A percentile compares a stretch with the other conserved stretches of the same genome.
phyloP scores from a whole-genome alignment of 257 asterid genomes.

The Capsicum baccatum region DNA sequence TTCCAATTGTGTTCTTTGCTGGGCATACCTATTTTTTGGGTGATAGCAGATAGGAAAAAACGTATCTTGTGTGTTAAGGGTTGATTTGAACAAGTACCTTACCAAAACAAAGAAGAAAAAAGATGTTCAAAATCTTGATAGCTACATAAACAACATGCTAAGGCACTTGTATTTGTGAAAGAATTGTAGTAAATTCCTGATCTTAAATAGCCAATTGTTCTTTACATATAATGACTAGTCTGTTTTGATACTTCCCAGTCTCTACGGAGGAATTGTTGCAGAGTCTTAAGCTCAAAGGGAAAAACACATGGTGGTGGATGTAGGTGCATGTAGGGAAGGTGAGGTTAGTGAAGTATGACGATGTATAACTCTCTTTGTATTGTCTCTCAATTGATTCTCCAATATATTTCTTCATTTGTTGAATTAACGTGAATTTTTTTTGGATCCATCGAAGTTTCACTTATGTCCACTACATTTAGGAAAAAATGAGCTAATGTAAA shows the following conservation, averaged over 20 bases:
- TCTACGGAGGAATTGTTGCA: slow-evolving; percentile 87
- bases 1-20: background rate
- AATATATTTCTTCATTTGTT: slow-evolving; percentile 49
- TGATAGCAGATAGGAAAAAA: background rate
- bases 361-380: background rate
- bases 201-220: background rate
- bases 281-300: slow-evolving; percentile 50
- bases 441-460: background rate
- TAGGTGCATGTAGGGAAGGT: slow-evolving; percentile 77
- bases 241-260: slow-evolving; percentile 54
- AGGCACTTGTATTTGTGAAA: background rate
- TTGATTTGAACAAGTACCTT: background rate
- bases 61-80: background rate
- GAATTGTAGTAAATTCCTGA: background rate
- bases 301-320: slow-evolving; percentile 59
- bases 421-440: slow-evolving; percentile 25
- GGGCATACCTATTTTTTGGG: background rate
- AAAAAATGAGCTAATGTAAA: slow-evolving; percentile 18
- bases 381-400: slow-evolving; percentile 26
- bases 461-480: slow-evolving; percentile 8
- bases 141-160: background rate
- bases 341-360: slow-evolving; percentile 55
- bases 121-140: background rate
- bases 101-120: background rate
- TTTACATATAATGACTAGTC: background rate